Base-by-base conservation (phyloP, 352 stramenopile genomes). In the Blastocystis sp. region DNA sequence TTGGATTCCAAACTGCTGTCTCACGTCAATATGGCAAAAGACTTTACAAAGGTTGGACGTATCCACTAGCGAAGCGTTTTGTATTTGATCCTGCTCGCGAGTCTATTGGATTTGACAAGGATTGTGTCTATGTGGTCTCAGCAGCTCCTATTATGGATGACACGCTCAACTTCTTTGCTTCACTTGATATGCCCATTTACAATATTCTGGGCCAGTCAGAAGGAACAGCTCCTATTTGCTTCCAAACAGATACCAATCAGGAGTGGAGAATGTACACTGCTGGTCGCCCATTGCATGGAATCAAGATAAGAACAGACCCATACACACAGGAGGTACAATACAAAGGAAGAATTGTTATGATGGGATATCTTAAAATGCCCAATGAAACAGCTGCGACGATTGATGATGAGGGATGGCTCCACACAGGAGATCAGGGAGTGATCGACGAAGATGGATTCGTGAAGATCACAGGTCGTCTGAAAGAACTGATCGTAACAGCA, bases 11-110 rank as follows among this genome's bases (percentile, higher is more conserved):
- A 45, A 54, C 76, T 24, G 53, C 92, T n/a, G 76, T 91, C 68
- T 91, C 95, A 53, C 93, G 92, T 24, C 95, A 97, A 91, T 96
- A 93, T 73, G 94, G 94, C 66, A 92, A 95, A 68, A 95, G 93
- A 8, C 94, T 94, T 43, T 94, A 95, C 47, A 93, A 91, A 54
- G 95, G 95, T 34, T 97, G 93, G 90, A 94, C 95, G 50, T 98
- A 95, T 82, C 91, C 93, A 9, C 91, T 96, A 16, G 95, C 95
- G 50, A 95, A 96, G 76, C 91, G 92, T 30, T 79, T 98, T 43
- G 93, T 97, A 55, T 91, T 97, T 41, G 70, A 91, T 64, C 79
- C 79, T 24, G 89, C 82, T 69, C 88, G 63, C 34, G 45, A 53
- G 41, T 85, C 50, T 26, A 8, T 85, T 54, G 63, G 66, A 73